phyloP scores from a whole-genome alignment of 2,329 filamentous ascomycete genomes.

The Colletotrichum neosansevieriae region DNA sequence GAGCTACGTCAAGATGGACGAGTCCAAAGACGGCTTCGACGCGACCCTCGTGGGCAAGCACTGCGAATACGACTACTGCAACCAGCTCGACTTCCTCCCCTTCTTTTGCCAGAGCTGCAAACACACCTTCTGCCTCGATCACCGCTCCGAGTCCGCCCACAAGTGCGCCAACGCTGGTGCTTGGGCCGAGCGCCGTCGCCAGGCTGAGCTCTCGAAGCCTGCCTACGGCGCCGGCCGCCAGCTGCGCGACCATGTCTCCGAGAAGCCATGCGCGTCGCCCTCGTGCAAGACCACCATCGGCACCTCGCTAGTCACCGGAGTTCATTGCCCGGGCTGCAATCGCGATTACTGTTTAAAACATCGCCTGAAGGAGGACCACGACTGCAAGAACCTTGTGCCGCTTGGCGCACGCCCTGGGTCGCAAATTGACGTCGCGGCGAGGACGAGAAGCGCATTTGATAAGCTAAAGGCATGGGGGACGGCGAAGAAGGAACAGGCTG shows the following conservation, averaged over 20 bases:
- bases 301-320: constrained; percentile 74
- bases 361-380: constrained; percentile 82
- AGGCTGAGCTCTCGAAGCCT: constrained; percentile 64
- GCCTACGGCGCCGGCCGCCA: constrained; percentile 66
- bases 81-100: constrained; percentile 95
- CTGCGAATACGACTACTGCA: constrained; percentile 92
- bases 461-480: constrained; percentile 84
- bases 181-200: constrained; percentile 70
- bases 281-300: constrained; percentile 79
- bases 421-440: constrained; percentile 67
- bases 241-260: constrained; percentile 65
- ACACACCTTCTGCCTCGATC: constrained; percentile 90
- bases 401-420: constrained; percentile 61
- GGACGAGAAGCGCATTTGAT: constrained; percentile 79
- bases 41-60: constrained; percentile 88
- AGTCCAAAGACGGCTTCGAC: constrained; percentile 68
- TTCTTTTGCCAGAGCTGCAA: constrained; percentile 92
- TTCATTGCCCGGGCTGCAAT: constrained; percentile 79
- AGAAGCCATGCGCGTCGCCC: constrained; percentile 76
- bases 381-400: constrained; percentile 81
- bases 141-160: constrained; percentile 88
- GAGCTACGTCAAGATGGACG: constrained; percentile 78
- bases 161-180: constrained; percentile 71
- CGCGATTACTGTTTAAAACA: constrained; percentile 83
- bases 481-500: constrained; percentile 76